These are phyloP conservation scores for Ceratocystis papillata DNA, from an alignment of 2,329 filamentous ascomycete species.

Conservation along the genomic window DNA sequence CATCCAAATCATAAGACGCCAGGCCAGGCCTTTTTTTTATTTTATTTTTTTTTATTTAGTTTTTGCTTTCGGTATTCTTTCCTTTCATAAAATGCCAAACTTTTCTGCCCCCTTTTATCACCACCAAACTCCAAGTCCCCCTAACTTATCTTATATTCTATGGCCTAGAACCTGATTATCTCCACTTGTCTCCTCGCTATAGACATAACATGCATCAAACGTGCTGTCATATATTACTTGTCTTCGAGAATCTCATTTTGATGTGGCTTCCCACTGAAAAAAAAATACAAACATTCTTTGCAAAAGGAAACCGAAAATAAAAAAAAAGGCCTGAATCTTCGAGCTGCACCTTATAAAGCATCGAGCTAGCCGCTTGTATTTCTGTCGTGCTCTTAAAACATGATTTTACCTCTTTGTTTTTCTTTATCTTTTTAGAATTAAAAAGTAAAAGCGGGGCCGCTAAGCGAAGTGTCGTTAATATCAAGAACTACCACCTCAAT, in stretches of 20 bases:
- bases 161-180: too few relatives aligned
- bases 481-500: not conserved
- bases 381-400: not conserved
- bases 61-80: too few relatives aligned
- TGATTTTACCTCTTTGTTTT: not conserved
- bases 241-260: not conserved
- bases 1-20: not conserved
- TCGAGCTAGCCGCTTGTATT: not conserved
- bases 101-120: too few relatives aligned
- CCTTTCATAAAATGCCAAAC: too few relatives aligned
- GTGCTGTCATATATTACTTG: too few relatives aligned
- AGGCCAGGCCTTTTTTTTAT: not conserved
- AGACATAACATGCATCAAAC: too few relatives aligned
- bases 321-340: too few relatives aligned
- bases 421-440: not conserved
- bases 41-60: not conserved
- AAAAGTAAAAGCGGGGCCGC: too few relatives aligned
- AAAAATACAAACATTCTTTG: not conserved
- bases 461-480: constrained; percentile 4
- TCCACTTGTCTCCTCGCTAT: too few relatives aligned
- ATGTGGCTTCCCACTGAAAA: not conserved
- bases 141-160: too few relatives aligned
- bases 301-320: not conserved
- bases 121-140: too few relatives aligned
- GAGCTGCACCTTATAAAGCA: too few relatives aligned